Conservation (phyloP, 768 basidiomycete genomes). For the Psilocybe cubensis region DNA sequence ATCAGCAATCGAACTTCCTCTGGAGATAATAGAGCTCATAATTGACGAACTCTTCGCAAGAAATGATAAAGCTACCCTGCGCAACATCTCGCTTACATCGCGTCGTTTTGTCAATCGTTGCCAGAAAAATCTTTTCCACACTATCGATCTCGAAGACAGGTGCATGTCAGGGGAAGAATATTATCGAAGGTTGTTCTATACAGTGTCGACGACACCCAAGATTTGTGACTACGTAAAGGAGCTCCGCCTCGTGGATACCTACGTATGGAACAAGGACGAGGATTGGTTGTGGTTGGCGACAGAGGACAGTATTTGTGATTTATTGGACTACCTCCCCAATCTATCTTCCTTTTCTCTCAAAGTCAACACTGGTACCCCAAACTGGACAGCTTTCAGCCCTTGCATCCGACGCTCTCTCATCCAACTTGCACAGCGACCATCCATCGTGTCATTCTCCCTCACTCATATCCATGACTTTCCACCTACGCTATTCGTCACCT, state of each 20-base stretch:
- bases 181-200: constrained; percentile 18
- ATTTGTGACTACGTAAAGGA: constrained; percentile 19
- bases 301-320: constrained; percentile 22
- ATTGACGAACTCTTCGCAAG: constrained; percentile 16
- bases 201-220: constrained; percentile 8
- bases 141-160: constrained; percentile 25
- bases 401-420: constrained; percentile 20
- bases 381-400: constrained; percentile 18
- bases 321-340: constrained; percentile 19
- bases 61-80: constrained; percentile 15
- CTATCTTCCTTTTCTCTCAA: constrained; percentile 13
- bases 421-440: constrained; percentile 14
- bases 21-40: constrained; percentile 21
- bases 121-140: constrained; percentile 23
- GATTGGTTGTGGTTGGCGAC: constrained; percentile 21
- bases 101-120: constrained; percentile 15
- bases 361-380: constrained; percentile 19
- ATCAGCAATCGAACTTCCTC: constrained; percentile 17
- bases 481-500: constrained; percentile 19
- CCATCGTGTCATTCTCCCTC: constrained; percentile 11
- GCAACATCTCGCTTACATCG: constrained; percentile 14
- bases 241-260: constrained; percentile 25
- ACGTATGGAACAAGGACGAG: constrained; percentile 20
- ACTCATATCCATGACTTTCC: constrained; percentile 19
- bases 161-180: constrained; percentile 22